A percentile compares a stretch with the other conserved stretches of the same genome.
Conservation (phyloP, 208 protist genomes). For the Herpetomonas tarakana region DNA sequence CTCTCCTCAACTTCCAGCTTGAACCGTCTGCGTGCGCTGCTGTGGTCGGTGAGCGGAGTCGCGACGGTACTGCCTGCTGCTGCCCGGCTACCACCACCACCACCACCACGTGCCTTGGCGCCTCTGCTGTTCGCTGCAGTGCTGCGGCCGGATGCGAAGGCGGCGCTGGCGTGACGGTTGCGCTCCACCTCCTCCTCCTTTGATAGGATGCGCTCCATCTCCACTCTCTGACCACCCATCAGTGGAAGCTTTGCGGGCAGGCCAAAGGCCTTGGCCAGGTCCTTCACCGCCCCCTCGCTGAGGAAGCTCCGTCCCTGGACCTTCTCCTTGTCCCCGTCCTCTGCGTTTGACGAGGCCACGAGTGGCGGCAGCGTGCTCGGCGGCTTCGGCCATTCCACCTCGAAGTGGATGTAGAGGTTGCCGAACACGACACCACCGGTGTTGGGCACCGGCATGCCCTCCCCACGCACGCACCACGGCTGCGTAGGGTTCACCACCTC, state of each 20-base stretch:
- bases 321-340: too few species aligned
- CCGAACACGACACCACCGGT: slow-evolving; percentile 72
- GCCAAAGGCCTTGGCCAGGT: slow-evolving; percentile 39
- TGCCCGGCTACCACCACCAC: too few species aligned
- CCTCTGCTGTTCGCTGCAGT: too few species aligned
- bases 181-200: slow-evolving; percentile 13
- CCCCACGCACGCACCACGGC: slow-evolving; percentile 67
- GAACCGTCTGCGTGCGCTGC: background rate
- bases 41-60: background rate
- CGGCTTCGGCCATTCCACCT: slow-evolving; percentile 77
- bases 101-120: too few species aligned
- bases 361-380: background rate
- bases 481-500: slow-evolving; percentile 76
- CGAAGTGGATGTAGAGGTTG: slow-evolving; percentile 82
- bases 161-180: background rate
- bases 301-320: too few species aligned
- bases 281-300: slow-evolving; percentile 21
- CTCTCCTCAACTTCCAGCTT: background rate
- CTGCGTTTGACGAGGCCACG: too few species aligned
- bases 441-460: slow-evolving; percentile 90
- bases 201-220: slow-evolving; percentile 31
- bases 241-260: slow-evolving; percentile 31
- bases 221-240: slow-evolving; percentile 61
- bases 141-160: too few species aligned
- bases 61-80: too few species aligned